A percentile compares a stretch with the other conserved stretches of the same genome.
Evolutionary conservation across 2,329 filamentous ascomycete genomes (phyloP).

Genomic region (Emydomyces testavorans): DNA sequence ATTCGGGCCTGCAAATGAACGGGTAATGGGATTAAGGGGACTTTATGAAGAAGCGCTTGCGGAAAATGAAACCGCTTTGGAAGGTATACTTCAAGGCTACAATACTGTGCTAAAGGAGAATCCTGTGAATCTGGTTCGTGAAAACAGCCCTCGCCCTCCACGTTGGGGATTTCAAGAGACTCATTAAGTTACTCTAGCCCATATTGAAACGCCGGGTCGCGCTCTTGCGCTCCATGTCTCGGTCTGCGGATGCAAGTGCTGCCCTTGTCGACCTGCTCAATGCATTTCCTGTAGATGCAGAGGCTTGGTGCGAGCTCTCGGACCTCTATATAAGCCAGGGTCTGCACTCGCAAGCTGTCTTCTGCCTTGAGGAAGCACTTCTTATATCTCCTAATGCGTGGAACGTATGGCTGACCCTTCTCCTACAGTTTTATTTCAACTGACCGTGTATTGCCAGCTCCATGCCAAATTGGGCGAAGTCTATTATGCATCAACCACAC

Average conservation of each 20-base stretch:
- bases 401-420: constrained; percentile 51
- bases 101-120: constrained; percentile 61
- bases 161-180: constrained; percentile 13
- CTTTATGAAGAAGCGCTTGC: constrained; percentile 77
- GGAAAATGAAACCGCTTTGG: constrained; percentile 51
- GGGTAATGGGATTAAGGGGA: constrained; percentile 70
- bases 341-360: constrained; percentile 71
- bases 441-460: constrained; percentile 44
- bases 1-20: constrained; percentile 75
- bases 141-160: background rate
- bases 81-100: constrained; percentile 63
- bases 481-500: constrained; percentile 52
- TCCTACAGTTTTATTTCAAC: background rate
- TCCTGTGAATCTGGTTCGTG: constrained; percentile 61
- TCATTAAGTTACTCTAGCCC: constrained; percentile 42
- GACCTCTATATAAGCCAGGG: constrained; percentile 76
- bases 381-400: constrained; percentile 82
- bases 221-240: constrained; percentile 62
- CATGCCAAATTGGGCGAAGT: constrained; percentile 81
- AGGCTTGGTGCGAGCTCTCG: constrained; percentile 84
- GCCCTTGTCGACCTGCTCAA: constrained; percentile 66
- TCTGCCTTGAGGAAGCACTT: constrained; percentile 79
- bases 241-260: constrained; percentile 58
- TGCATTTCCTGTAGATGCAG: constrained; percentile 75
- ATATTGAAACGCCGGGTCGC: constrained; percentile 76